phyloP scores from a whole-genome alignment of 768 basidiomycete genomes.

The Boletus reticulatus region DNA sequence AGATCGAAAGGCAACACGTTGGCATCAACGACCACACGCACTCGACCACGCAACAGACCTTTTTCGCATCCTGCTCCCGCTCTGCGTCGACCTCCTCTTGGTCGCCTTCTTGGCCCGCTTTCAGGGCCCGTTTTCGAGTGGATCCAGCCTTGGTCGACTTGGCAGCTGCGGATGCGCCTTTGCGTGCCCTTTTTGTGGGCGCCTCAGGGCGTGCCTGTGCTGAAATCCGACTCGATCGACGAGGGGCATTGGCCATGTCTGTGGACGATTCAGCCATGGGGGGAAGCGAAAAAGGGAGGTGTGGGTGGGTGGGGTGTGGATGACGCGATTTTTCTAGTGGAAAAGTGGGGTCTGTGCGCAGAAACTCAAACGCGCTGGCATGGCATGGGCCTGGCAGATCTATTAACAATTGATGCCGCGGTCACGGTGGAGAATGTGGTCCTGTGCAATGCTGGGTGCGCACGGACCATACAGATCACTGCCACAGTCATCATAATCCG shows the following conservation, averaged over 20 bases:
- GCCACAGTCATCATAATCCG: background rate
- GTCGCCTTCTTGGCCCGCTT: slow-evolving; percentile 17
- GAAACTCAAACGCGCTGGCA: slow-evolving; percentile 16
- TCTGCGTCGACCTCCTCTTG: slow-evolving; percentile 15
- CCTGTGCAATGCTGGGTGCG: background rate
- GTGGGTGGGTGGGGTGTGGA: background rate
- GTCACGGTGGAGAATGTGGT: background rate
- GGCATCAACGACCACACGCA: background rate
- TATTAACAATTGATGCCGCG: slow-evolving; percentile 16
- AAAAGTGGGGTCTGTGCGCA: slow-evolving; percentile 22
- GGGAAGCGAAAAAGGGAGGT: background rate
- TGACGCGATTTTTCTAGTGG: slow-evolving; percentile 10
- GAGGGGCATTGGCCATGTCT: slow-evolving; percentile 34
- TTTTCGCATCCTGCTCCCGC: slow-evolving; percentile 22
- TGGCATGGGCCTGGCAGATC: slow-evolving; percentile 17
- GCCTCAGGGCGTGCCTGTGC: slow-evolving; percentile 42
- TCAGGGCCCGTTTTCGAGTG: slow-evolving; percentile 35
- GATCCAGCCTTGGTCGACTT: slow-evolving; percentile 34
- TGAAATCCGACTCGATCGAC: slow-evolving; percentile 58
- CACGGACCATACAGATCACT: slow-evolving; percentile 9
- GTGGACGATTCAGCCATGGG: slow-evolving; percentile 10
- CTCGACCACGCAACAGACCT: slow-evolving; percentile 17
- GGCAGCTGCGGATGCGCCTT: slow-evolving; percentile 13
- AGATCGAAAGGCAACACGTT: background rate
- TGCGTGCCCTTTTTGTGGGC: slow-evolving; percentile 12